phyloP scores from a whole-genome alignment of 768 basidiomycete species.

The Collybia mongolica region DNA sequence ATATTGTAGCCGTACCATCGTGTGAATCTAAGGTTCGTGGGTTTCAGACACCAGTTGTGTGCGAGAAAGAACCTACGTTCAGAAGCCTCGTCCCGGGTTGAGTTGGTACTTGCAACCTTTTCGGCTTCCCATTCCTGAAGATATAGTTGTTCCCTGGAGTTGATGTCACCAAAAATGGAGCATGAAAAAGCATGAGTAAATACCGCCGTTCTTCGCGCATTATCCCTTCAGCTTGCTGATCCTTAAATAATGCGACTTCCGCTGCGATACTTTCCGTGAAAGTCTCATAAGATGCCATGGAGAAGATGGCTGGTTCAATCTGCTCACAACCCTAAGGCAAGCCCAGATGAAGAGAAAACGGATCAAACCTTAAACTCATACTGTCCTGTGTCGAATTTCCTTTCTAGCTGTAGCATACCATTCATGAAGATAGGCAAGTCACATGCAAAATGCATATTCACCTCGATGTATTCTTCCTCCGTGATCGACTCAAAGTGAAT shows the following conservation, averaged over 20 bases:
- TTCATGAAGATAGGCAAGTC: background rate
- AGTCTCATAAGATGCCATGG: constrained; percentile 45
- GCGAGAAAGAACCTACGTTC: constrained; percentile 1
- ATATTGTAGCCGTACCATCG: constrained; percentile 12
- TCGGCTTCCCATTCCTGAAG: constrained; percentile 44
- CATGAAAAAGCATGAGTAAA: constrained; percentile 3
- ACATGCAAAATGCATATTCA: constrained; percentile 16
- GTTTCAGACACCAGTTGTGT: background rate
- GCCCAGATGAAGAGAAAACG: background rate
- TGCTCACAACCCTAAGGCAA: constrained; percentile 18
- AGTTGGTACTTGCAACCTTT: background rate
- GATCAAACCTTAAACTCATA: constrained; percentile 46
- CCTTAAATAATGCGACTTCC: constrained; percentile 41
- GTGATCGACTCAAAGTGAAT: constrained; percentile 49
- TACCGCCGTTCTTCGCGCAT: constrained; percentile 40
- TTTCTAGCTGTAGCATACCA: constrained; percentile 40
- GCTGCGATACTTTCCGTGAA: constrained; percentile 40
- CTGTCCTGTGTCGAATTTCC: constrained; percentile 49
- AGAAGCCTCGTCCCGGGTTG: background rate
- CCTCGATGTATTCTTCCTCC: constrained; percentile 49
- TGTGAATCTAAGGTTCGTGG: background rate
- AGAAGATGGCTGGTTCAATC: constrained; percentile 52
- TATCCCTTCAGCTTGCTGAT: constrained; percentile 34
- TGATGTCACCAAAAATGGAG: background rate
- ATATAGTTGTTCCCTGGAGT: constrained; percentile 37